Percentiles rank a stretch among this genome's conserved stretches.
Evolutionary conservation across 1,139 yeast species (phyloP).

Genomic region (Protomyces lactucae-debilis): DNA sequence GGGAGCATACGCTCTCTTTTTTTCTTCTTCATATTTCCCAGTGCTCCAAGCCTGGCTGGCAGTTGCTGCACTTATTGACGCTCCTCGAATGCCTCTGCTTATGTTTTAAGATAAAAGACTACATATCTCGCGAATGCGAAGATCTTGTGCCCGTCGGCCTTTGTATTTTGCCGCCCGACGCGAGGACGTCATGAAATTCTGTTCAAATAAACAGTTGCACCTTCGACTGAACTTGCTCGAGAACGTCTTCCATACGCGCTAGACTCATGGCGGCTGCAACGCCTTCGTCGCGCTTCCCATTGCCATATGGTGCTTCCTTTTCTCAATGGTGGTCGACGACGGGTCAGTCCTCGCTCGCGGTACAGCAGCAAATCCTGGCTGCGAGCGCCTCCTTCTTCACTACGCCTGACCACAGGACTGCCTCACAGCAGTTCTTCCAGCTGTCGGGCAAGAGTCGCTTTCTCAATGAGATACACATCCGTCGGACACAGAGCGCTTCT

Average conservation of each 20-base stretch:
- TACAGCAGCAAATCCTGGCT: conserved; percentile 49
- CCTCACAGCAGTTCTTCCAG: conserved; percentile 49
- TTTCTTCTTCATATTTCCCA: background rate
- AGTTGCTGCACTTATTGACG: background rate
- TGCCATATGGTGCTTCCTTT: conserved; percentile 14
- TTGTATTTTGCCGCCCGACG: background rate
- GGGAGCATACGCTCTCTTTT: conserved; percentile 9
- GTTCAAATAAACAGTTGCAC: too few species aligned
- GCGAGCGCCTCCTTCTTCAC: conserved; percentile 56
- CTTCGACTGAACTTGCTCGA: too few species aligned
- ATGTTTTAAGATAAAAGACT: too few species aligned
- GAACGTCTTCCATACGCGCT: too few species aligned
- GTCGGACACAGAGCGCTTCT: conserved; percentile 29
- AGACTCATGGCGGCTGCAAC: background rate
- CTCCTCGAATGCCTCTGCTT: background rate
- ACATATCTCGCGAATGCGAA: too few species aligned
- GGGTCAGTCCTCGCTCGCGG: conserved; percentile 38
- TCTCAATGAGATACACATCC: conserved; percentile 55
- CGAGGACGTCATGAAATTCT: background rate
- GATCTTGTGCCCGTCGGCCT: too few species aligned
- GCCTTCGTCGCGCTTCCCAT: conserved; percentile 18
- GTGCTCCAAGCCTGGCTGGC: background rate
- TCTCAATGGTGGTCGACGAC: conserved; percentile 27
- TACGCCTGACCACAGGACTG: conserved; percentile 43
- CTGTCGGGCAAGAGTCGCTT: conserved; percentile 45